These are phyloP conservation scores for Urochloa ruziziensis DNA, from an alignment of 176 grass and related monocot species.

Conservation along the genomic window DNA sequence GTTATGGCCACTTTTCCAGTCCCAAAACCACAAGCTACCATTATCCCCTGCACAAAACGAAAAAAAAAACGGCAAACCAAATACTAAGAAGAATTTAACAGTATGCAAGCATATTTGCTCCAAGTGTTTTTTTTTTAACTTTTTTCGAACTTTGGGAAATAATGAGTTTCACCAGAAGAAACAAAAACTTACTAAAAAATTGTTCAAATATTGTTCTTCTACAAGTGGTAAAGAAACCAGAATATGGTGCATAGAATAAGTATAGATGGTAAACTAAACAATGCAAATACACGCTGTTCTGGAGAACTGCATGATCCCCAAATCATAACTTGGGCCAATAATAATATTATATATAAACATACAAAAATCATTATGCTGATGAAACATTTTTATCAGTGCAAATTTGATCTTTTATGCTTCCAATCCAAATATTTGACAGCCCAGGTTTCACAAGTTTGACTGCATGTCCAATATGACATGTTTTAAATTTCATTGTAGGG, in stretches of 20 bases:
- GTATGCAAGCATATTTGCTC: not conserved
- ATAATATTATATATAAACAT: not conserved
- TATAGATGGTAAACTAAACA: not conserved
- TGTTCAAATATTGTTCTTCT: conserved; percentile 14
- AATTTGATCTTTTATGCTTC: not conserved
- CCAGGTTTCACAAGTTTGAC: not conserved
- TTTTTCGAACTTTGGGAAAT: too few species aligned
- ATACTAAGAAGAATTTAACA: not conserved
- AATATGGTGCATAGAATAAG: not conserved
- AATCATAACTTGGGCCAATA: not conserved
- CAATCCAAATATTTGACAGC: not conserved
- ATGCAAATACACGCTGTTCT: not conserved
- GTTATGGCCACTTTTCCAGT: conserved; percentile 99
- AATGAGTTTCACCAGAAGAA: not conserved
- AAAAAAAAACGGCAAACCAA: not conserved
- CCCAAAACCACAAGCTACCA: conserved; percentile 99
- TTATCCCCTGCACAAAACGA: conserved; percentile 72
- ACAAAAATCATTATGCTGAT: not conserved
- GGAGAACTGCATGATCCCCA: not conserved
- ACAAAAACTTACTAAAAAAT: not conserved
- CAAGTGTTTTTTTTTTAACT: too few species aligned
- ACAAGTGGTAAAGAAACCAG: not conserved
- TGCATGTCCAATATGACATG: not conserved
- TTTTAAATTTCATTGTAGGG: not conserved
- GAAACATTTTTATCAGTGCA: not conserved